Evolutionary conservation across 192 early-diverging fungal genomes (phyloP).

Genomic region (Entomortierella parvispora): DNA sequence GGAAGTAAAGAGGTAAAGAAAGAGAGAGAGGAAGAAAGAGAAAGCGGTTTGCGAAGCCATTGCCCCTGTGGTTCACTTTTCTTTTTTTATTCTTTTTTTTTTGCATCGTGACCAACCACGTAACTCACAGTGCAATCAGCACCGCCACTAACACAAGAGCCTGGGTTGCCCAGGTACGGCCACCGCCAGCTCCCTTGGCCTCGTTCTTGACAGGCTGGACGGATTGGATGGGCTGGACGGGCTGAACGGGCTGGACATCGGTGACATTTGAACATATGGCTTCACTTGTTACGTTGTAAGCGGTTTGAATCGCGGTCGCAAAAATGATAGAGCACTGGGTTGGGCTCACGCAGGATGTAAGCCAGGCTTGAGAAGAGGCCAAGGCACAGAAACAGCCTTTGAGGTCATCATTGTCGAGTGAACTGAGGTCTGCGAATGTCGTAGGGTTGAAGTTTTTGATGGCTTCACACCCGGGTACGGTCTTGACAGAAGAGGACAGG

Average conservation of each 20-base stretch:
- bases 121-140: too few species aligned
- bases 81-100: too few species aligned
- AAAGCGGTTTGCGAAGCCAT: not conserved
- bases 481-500: too few species aligned
- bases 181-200: too few species aligned
- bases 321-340: not conserved
- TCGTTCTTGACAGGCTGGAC: too few species aligned
- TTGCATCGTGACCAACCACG: not conserved
- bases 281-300: not conserved
- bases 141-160: too few species aligned
- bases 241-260: too few species aligned
- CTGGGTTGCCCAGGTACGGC: too few species aligned
- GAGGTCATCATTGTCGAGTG: not conserved
- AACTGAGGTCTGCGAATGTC: not conserved
- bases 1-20: not conserved
- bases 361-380: slow-evolving; percentile 7
- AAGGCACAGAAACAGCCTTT: slow-evolving; percentile 8
- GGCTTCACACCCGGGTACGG: not conserved
- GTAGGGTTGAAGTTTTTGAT: not conserved
- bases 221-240: too few species aligned
- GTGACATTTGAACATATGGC: not conserved
- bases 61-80: not conserved
- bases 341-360: not conserved
- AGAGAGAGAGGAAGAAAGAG: not conserved
- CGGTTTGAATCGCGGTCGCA: not conserved